Evolutionary conservation across 768 basidiomycete species (phyloP).

Genomic region (Amanita fuliginea): DNA sequence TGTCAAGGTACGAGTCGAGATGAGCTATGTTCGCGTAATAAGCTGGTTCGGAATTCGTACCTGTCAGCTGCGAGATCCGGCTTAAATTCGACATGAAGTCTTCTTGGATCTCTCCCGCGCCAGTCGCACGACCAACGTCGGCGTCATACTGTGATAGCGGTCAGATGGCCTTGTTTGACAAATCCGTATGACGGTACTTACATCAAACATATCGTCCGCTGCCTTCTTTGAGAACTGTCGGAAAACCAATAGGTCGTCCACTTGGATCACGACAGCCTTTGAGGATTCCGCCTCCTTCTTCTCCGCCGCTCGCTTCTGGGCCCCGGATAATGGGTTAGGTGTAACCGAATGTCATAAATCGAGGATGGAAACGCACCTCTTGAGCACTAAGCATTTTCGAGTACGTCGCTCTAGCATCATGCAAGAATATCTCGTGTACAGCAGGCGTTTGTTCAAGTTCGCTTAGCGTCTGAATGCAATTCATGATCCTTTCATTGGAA

Average conservation of each 20-base stretch:
- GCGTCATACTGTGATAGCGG: slow-evolving; percentile 60
- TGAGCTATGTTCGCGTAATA: not conserved
- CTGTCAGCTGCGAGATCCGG: slow-evolving; percentile 88
- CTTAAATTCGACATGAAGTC: slow-evolving; percentile 93
- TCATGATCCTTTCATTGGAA: slow-evolving; percentile 91
- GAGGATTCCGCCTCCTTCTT: slow-evolving; percentile 75
- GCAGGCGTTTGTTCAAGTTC: slow-evolving; percentile 49
- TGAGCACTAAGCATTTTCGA: slow-evolving; percentile 93
- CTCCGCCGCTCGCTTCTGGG: slow-evolving; percentile 79
- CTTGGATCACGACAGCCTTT: slow-evolving; percentile 66
- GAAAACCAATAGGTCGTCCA: slow-evolving; percentile 88
- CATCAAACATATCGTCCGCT: slow-evolving; percentile 68
- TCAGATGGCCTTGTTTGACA: slow-evolving; percentile 1
- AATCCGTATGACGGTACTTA: slow-evolving; percentile 18
- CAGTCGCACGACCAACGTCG: slow-evolving; percentile 85
- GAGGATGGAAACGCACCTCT: slow-evolving; percentile 43
- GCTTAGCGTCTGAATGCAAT: slow-evolving; percentile 89
- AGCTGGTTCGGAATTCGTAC: slow-evolving; percentile 24
- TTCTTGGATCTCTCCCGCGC: slow-evolving; percentile 70
- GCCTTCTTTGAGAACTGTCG: slow-evolving; percentile 93
- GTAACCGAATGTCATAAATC: not conserved
- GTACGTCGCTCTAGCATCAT: slow-evolving; percentile 86
- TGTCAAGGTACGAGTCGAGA: slow-evolving; percentile 1
- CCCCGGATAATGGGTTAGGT: not conserved
- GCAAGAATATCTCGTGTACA: slow-evolving; percentile 65